phyloP scores from a whole-genome alignment of 2,329 filamentous ascomycete genomes.

The Cytospora mali region DNA sequence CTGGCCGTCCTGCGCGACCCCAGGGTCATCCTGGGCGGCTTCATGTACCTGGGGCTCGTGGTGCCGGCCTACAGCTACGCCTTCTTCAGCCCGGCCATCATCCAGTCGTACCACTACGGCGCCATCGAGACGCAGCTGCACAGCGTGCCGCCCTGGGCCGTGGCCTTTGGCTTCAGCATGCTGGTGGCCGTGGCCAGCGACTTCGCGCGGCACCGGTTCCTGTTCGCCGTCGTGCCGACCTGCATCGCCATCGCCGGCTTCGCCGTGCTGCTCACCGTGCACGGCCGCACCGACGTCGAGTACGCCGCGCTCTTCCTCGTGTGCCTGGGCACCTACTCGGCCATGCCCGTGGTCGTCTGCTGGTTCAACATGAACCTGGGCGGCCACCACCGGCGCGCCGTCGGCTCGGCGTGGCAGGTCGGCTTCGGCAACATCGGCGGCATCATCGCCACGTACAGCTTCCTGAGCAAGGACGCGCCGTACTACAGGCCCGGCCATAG shows the following conservation, averaged over 20 bases:
- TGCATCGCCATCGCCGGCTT: slow-evolving; percentile 73
- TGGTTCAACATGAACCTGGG: slow-evolving; percentile 83
- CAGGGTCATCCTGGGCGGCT: slow-evolving; percentile 72
- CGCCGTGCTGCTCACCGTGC: slow-evolving; percentile 70
- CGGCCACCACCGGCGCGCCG: slow-evolving; percentile 69
- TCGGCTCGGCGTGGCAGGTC: slow-evolving; percentile 76
- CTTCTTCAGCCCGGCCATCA: slow-evolving; percentile 75
- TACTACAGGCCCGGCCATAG: slow-evolving; percentile 72
- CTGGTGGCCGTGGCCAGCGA: slow-evolving; percentile 73
- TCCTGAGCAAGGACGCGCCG: slow-evolving; percentile 68
- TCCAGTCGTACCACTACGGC: slow-evolving; percentile 66
- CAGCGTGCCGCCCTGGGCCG: slow-evolving; percentile 62
- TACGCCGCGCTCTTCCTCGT: slow-evolving; percentile 84
- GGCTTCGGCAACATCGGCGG: slow-evolving; percentile 80
- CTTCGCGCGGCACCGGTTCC: slow-evolving; percentile 69
- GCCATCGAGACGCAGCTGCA: slow-evolving; percentile 60
- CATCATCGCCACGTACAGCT: slow-evolving; percentile 75
- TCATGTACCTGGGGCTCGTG: slow-evolving; percentile 77
- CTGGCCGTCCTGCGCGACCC: slow-evolving; percentile 69
- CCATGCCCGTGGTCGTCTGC: slow-evolving; percentile 86
- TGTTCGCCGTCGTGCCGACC: slow-evolving; percentile 71
- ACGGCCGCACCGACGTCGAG: slow-evolving; percentile 66
- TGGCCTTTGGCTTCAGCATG: slow-evolving; percentile 80
- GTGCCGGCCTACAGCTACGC: slow-evolving; percentile 73
- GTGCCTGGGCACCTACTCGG: slow-evolving; percentile 76